These are phyloP conservation scores for Wickerhamiella azymoides DNA, from an alignment of 805 yeast species.

Conservation along the genomic window DNA sequence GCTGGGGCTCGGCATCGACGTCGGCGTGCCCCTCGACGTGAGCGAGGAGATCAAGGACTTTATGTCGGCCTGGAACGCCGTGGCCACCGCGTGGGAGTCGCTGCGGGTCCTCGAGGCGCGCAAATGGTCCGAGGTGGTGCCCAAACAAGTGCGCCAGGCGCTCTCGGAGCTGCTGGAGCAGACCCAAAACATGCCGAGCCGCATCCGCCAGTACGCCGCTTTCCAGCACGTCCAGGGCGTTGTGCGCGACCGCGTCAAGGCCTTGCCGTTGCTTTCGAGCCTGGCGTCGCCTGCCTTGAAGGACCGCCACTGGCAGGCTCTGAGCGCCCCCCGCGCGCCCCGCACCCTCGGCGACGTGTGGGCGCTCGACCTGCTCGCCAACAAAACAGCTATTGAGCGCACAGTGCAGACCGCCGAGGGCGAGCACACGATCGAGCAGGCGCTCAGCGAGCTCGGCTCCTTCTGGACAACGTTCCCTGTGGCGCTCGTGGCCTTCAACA, in stretches of 20 bases:
- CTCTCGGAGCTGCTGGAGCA: constrained; percentile 38
- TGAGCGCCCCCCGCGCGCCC: constrained; percentile 15
- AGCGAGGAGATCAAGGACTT: constrained; percentile 42
- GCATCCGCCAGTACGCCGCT: constrained; percentile 54
- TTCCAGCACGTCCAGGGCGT: constrained; percentile 41
- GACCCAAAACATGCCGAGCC: constrained; percentile 40
- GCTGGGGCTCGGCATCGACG: constrained; percentile 25
- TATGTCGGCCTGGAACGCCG: constrained; percentile 48
- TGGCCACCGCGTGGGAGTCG: constrained; percentile 37
- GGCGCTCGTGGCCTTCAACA: constrained; percentile 39
- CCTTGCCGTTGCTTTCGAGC: constrained; percentile 30
- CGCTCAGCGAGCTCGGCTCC: constrained; percentile 35
- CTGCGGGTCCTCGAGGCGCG: constrained; percentile 31
- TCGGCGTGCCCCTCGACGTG: constrained; percentile 21
- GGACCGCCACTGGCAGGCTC: constrained; percentile 55
- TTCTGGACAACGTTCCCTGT: constrained; percentile 45
- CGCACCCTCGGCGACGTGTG: constrained; percentile 48
- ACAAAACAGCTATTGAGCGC: constrained; percentile 35
- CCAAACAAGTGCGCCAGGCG: constrained; percentile 32
- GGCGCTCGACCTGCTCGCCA: constrained; percentile 35
- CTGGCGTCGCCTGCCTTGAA: constrained; percentile 45
- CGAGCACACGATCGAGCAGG: constrained; percentile 51
- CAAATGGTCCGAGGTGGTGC: constrained; percentile 38
- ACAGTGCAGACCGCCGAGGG: constrained; percentile 53
- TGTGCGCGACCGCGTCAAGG: constrained; percentile 31